phyloP scores from a whole-genome alignment of 345 rosid genomes.

The Aethionema arabicum region DNA sequence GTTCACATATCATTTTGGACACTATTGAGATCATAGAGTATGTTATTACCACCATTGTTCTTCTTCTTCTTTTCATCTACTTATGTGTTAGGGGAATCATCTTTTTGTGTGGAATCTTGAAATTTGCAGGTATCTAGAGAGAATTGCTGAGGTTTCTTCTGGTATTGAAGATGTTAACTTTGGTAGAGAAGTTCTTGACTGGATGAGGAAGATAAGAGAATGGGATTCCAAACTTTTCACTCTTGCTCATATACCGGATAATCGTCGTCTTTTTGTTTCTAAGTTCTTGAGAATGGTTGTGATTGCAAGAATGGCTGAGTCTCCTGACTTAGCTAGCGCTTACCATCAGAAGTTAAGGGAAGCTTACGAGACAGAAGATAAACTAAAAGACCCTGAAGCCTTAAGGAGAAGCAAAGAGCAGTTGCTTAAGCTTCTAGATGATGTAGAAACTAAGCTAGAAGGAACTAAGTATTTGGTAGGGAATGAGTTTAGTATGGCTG shows the following conservation, averaged over 20 bases:
- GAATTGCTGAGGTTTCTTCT: slow-evolving; percentile 66
- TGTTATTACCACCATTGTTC: slow-evolving; percentile 32
- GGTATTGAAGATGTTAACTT: slow-evolving; percentile 43
- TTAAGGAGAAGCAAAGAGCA: slow-evolving; percentile 54
- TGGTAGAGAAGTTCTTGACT: slow-evolving; percentile 53
- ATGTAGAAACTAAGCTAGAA: slow-evolving; percentile 57
- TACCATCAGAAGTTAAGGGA: slow-evolving; percentile 81
- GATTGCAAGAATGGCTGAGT: slow-evolving; percentile 83
- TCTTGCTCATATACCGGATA: slow-evolving; percentile 59
- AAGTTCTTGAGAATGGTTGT: slow-evolving; percentile 73
- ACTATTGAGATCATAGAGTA: slow-evolving; percentile 83
- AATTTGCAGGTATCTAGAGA: slow-evolving; percentile 65
- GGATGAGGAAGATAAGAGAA: slow-evolving; percentile 76
- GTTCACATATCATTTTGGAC: slow-evolving; percentile 64
- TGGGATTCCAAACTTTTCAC: slow-evolving; percentile 83
- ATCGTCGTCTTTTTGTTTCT: slow-evolving; percentile 54
- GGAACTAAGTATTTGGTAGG: slow-evolving; percentile 59
- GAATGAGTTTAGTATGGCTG: slow-evolving; percentile 85
- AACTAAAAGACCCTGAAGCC: slow-evolving; percentile 52
- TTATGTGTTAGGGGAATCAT: too few species aligned
- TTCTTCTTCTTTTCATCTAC: background rate
- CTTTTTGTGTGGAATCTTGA: background rate
- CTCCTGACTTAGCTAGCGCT: slow-evolving; percentile 77
- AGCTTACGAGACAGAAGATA: slow-evolving; percentile 68
- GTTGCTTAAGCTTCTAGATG: slow-evolving; percentile 61